phyloP scores from a whole-genome alignment of 1,284 basidiomycete species.

The Malassezia psittaci region DNA sequence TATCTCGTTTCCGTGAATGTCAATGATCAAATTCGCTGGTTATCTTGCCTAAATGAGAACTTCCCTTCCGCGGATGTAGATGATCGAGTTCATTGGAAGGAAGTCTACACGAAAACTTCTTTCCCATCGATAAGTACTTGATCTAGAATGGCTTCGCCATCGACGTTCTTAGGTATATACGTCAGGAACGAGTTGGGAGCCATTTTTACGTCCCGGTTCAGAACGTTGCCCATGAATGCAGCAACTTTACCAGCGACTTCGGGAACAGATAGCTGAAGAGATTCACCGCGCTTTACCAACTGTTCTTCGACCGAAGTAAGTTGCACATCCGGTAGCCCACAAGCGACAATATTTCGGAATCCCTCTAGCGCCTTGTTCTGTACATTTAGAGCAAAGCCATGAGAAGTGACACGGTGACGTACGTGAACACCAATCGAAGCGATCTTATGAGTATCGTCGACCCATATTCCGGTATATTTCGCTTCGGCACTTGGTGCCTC shows the following conservation, averaged over 20 bases:
- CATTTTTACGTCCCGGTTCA: neutral
- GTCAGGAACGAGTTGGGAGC: neutral
- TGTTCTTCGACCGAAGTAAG: conserved; percentile 53
- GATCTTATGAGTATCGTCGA: conserved; percentile 58
- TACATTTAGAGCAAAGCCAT: conserved; percentile 90
- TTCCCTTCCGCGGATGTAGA: too few relatives aligned
- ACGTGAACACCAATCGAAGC: conserved; percentile 94
- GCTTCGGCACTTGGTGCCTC: conserved; percentile 23
- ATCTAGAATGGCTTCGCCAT: neutral
- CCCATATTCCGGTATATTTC: conserved; percentile 41
- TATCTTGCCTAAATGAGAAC: too few relatives aligned
- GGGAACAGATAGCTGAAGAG: neutral
- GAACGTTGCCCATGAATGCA: neutral
- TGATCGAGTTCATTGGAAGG: too few relatives aligned
- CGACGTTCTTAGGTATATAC: neutral
- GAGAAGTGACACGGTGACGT: conserved; percentile 79
- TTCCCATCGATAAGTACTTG: neutral
- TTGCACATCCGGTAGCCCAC: conserved; percentile 75
- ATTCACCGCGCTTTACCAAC: neutral
- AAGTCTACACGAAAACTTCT: neutral
- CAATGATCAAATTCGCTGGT: too few relatives aligned
- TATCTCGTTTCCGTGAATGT: too few relatives aligned
- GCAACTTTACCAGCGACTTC: neutral
- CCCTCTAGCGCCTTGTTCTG: conserved; percentile 62
- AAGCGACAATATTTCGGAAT: conserved; percentile 82